Base-by-base conservation (phyloP, 2,329 filamentous ascomycete species). In the Meredithiella fracta region DNA sequence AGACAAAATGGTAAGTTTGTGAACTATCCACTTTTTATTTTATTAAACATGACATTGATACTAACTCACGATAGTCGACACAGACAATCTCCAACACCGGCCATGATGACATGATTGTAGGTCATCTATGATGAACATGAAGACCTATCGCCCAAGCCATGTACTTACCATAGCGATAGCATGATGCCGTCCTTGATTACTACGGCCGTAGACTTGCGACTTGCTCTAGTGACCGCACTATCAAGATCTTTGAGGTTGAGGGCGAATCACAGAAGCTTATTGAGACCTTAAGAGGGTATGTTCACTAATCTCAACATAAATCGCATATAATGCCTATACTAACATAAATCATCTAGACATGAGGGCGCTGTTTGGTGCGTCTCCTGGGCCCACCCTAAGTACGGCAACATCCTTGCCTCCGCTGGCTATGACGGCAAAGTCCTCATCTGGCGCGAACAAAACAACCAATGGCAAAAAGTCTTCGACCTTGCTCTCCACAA, bases 61-160 rank as follows among this genome's bases (percentile, higher is more conserved):
- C 51, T 53, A 40, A 53, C 51, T 22, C 47, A 55, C 58, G 50
- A 54, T 51, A 72, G 69, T 66, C 70, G 61, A 64, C 70, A 60
- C 70, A 72, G 64, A 68, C 71, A 59, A 71, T 73, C 61, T 65
- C 69, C 57, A 73, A 71, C 64, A 69, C 70, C 53, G 69, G 70
- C 67, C 92, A 98, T 75, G 91, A 97, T 84, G 91, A 96, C 69
- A 97, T 97, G 91, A 96, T 98, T 79, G 91, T 97, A 89, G 66
- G 86, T 80, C 63, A 34, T 54, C 54, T 8, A 23, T 31, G 56
- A 51, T 20, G 57, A 59, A 47, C 51, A 22, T 26, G 15, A 54
- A 34, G 40, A 52, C 47, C 17, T 47, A 42, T n/a, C 44, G 29
- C 40, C 50, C 58, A 55, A 60, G 62, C 44, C 25, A 60, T 34